These are phyloP conservation scores for Starmera pachycereana DNA, from an alignment of 805 yeast species.

Conservation along the genomic window DNA sequence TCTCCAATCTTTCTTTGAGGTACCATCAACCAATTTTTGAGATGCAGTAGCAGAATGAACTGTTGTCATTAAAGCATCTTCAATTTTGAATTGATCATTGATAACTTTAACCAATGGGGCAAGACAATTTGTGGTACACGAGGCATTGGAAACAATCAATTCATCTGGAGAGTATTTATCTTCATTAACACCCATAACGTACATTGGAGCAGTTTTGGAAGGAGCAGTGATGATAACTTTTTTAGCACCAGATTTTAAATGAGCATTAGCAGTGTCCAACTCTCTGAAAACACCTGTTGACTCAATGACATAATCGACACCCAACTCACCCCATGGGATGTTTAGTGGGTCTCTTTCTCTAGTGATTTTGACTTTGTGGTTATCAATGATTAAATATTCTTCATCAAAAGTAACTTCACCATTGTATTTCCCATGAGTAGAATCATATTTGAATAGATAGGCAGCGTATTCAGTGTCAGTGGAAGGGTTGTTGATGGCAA, in stretches of 20 bases:
- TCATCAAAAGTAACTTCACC: conserved; percentile 50
- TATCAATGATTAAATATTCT: conserved; percentile 42
- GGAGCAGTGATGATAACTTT: conserved; percentile 67
- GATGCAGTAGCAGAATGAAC: conserved; percentile 66
- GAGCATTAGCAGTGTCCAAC: conserved; percentile 55
- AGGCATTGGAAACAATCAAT: conserved; percentile 57
- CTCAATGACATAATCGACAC: conserved; percentile 56
- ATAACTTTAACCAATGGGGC: conserved; percentile 66
- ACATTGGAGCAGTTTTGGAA: conserved; percentile 64
- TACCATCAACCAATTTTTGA: conserved; percentile 68
- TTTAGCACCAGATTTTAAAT: conserved; percentile 65
- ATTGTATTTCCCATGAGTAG: conserved; percentile 55
- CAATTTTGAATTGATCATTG: conserved; percentile 56
- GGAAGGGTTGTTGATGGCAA: conserved; percentile 63
- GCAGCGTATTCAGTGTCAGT: conserved; percentile 61
- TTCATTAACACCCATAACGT: conserved; percentile 62
- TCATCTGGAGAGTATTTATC: conserved; percentile 46
- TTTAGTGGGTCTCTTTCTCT: conserved; percentile 59
- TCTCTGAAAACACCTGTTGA: conserved; percentile 68
- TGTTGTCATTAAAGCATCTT: conserved; percentile 70
- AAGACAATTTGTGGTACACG: conserved; percentile 67
- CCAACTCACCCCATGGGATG: conserved; percentile 58
- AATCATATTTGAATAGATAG: conserved; percentile 67
- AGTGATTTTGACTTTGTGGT: conserved; percentile 38
- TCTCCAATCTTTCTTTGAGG: conserved; percentile 75